Evolutionary conservation across 768 basidiomycete species (phyloP), one percentile per base, ranked within the genome.

Genomic region (Serendipita sp.): DNA sequence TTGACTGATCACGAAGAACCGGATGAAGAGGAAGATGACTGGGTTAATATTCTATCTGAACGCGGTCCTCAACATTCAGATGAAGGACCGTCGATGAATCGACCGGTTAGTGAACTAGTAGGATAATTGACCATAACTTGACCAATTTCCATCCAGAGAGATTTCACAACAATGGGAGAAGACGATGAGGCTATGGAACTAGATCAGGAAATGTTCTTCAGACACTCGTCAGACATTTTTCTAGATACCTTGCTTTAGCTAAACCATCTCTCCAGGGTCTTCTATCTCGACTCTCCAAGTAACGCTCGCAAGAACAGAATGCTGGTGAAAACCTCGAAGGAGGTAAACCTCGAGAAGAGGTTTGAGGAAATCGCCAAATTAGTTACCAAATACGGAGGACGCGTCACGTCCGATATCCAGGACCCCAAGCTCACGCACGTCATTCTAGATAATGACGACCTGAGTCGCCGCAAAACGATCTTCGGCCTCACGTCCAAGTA

Each of bases 391-490:
- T 83, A 91, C 67, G 92, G 92, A 46, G 94, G 94, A 0, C 79
- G 74, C 58, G 69, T 93, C 5, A 84, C 72, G 2, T 52, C 79
- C 10, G 81, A 80, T 63, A 76, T 96, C 2, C 74, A 80, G 63
- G 84, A 96, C 62, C 79, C 85, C 27, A 89, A 86, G 70, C 76
- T 97, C 44, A 95, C 93, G 0, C 94, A 98, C 72, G 74, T 95
- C 50, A 76, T 96, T 45, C 71, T 93, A 63, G 88, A 93, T 75
- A 88, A 88, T 73, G 83, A 86, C 6, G 91, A 94, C 68, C 80
- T 79, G 55, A 84, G 81, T 67, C 82, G 91, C 43, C 83, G 89
- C 63, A 71, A 81, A 33, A 82, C 85, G 65, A 76, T 94, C 65
- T 83, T 85, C 69, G 81, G 80, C 69, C 80, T 79, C 53, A 89